These are phyloP conservation scores for Solanum paucissectum DNA, from an alignment of 257 asterid species.

Conservation along the genomic window DNA sequence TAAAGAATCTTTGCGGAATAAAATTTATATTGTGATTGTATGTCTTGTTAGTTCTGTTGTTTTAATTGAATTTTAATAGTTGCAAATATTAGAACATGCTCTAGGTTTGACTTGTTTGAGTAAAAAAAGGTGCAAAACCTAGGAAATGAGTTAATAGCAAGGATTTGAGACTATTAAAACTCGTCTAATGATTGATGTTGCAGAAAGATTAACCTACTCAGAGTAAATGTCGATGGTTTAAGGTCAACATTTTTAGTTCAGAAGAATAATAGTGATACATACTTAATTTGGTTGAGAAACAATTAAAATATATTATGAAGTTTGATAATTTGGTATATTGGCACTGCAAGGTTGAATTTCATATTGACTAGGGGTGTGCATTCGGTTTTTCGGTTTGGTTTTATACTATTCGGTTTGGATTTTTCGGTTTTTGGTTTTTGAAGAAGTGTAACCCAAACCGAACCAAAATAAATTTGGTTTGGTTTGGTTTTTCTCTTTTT, in stretches of 20 bases:
- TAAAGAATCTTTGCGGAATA: neutral
- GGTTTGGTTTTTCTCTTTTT: too few species aligned
- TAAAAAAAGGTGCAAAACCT: neutral
- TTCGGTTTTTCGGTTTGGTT: too few species aligned
- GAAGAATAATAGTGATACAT: neutral
- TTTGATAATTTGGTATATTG: neutral
- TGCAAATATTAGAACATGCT: neutral
- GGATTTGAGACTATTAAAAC: neutral
- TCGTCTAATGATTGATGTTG: neutral
- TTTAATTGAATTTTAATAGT: neutral
- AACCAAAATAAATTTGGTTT: too few species aligned
- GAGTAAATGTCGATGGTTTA: neutral
- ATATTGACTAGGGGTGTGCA: neutral
- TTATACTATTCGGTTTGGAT: too few species aligned
- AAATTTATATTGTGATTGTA: neutral
- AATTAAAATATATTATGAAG: neutral
- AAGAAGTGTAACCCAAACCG: too few species aligned
- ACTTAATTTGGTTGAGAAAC: neutral
- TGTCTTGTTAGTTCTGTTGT: neutral
- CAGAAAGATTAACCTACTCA: neutral
- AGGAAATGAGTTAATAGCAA: neutral
- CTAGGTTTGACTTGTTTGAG: neutral
- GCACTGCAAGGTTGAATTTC: neutral
- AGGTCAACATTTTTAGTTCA: neutral
- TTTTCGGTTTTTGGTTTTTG: too few species aligned